Percentiles rank a stretch among this genome's conserved stretches.
phyloP scores from a whole-genome alignment of 2,329 filamentous ascomycete species.

The Aspergillus chevalieri region DNA sequence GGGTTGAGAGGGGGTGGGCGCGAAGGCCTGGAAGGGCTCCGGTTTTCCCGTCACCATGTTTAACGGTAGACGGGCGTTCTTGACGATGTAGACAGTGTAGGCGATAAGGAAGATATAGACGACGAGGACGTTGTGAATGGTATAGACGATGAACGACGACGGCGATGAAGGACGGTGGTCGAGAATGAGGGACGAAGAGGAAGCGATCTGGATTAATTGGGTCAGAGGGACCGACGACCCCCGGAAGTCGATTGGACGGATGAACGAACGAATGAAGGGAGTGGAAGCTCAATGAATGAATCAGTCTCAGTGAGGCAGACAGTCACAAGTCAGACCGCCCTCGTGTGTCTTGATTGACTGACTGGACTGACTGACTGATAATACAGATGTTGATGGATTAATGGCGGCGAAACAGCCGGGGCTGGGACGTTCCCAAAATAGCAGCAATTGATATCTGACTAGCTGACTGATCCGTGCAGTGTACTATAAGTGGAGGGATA shows the following conservation, averaged over 20 bases:
- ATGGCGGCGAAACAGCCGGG: conserved; percentile 21
- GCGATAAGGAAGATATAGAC: too few relatives aligned
- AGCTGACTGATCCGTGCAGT: conserved; percentile 6
- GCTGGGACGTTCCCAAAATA: conserved; percentile 27
- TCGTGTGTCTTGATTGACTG: conserved; percentile 11
- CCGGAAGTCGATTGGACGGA: too few relatives aligned
- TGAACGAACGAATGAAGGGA: conserved; percentile 1
- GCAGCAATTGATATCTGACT: conserved; percentile 11
- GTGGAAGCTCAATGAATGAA: background rate
- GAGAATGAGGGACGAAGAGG: background rate
- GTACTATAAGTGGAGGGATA: background rate
- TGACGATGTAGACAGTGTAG: too few relatives aligned
- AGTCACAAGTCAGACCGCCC: conserved; percentile 16
- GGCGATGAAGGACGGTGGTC: background rate
- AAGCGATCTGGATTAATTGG: background rate
- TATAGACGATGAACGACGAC: too few relatives aligned
- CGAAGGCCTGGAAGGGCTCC: conserved; percentile 26
- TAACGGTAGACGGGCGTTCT: background rate
- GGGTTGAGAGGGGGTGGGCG: conserved; percentile 37
- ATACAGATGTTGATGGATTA: background rate
- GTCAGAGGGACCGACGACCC: too few relatives aligned
- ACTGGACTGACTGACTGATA: background rate
- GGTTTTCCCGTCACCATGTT: conserved; percentile 35
- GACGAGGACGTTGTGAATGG: too few relatives aligned
- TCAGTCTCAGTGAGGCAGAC: too few relatives aligned